Base-by-base conservation (phyloP, 164 flowering plant genomes). In the Echeveria elegans region DNA sequence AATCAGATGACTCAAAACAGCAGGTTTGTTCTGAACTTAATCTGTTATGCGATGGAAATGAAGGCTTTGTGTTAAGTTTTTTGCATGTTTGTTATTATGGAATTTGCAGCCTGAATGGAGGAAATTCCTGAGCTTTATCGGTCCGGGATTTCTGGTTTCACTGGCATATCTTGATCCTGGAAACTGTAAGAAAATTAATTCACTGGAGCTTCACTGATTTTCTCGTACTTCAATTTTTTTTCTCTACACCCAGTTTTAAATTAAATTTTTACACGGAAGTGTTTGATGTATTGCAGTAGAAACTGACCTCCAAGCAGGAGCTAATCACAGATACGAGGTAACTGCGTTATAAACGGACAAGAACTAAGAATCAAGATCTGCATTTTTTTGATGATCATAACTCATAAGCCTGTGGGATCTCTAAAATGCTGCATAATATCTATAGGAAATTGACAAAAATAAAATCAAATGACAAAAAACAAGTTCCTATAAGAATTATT, bases 131-230 rank as follows among this genome's bases (percentile, higher is more conserved):
- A n/a, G 85, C 0, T 68, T 72, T 61, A 86, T 88, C 18, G 95
- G 91, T n/a, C 95, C 92, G 6, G 95, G 95, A 29, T 89, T 89
- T 29, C 84, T 89, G n/a, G 89, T 89, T 66, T 89, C 90, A 18
- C 23, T 89, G 66, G 90, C 89, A 15, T 89, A 86, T 63, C 83
- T 89, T 30, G 96, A 89, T 41, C 96, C 91, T 24, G 96, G 88
- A 26, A 89, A 86, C 71, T 72, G 92, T 88, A 75, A 78, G 74
- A 8, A 0, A 52, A 4, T 43, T n/a, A n/a, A 43, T 11, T 7
- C 15, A 43, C 16, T 43, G 16, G 18, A 43, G 16, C 16, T 40
- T 43, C 15, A 5, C 15, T 11, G 16, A 15, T 11, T 43, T 43
- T 43, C 18, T 11, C 11, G 15, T 43, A 15, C 47, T 14, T 5